Conservation (phyloP, 2,329 filamentous ascomycete species). For the Capronia americana region DNA sequence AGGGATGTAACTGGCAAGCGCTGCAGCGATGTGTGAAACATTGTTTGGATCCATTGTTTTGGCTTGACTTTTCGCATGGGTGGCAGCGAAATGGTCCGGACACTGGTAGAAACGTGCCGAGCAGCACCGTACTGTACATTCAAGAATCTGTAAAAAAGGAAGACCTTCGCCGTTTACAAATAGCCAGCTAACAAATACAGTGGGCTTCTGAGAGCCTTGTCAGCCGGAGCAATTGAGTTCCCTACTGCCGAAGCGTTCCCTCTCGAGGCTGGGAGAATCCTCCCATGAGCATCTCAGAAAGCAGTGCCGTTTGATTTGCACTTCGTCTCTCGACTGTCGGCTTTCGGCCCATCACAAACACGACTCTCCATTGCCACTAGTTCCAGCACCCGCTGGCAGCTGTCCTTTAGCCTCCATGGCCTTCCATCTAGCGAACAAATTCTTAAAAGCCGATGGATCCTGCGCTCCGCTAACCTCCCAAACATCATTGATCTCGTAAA, state of each 20-base stretch:
- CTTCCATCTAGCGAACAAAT: slow-evolving; percentile 69
- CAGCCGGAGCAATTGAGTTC: background rate
- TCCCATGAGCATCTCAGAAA: background rate
- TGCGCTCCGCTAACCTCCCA: slow-evolving; percentile 75
- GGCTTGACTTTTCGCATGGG: background rate
- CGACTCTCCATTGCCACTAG: slow-evolving; percentile 19
- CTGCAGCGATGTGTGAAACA: background rate
- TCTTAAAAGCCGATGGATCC: slow-evolving; percentile 70
- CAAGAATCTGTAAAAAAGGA: background rate
- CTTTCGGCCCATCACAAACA: slow-evolving; percentile 23
- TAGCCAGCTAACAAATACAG: background rate
- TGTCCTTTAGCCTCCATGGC: slow-evolving; percentile 43
- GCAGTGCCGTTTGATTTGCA: background rate
- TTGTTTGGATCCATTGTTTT: background rate
- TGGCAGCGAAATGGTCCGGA: background rate
- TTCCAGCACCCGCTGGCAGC: slow-evolving; percentile 11
- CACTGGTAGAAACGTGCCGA: background rate
- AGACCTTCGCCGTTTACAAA: background rate
- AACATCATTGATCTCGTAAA: slow-evolving; percentile 70
- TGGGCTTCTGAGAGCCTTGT: background rate
- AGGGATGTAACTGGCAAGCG: background rate
- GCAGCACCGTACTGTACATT: background rate
- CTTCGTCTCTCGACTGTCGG: background rate
- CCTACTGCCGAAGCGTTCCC: background rate
- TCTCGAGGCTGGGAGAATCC: background rate